These are phyloP conservation scores for Cystobasidium pallidum DNA, from an alignment of 1,284 basidiomycete genomes.

Conservation along the genomic window DNA sequence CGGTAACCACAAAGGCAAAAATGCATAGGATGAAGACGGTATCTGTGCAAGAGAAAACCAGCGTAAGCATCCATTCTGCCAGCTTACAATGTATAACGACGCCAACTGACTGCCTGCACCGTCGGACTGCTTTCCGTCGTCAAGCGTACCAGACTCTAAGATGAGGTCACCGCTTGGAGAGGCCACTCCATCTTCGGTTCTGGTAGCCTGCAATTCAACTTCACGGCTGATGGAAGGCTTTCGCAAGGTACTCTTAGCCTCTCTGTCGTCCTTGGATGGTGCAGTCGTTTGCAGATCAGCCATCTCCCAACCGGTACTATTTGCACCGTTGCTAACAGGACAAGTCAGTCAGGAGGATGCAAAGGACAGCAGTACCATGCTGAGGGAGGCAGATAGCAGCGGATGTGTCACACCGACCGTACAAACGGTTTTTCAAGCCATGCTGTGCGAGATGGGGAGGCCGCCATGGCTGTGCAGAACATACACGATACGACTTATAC, in stretches of 20 bases:
- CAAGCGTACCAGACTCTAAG: not conserved
- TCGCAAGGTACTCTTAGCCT: not conserved
- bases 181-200: not conserved
- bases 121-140: not conserved
- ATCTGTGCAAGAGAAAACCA: conserved; percentile 15
- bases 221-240: not conserved
- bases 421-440: not conserved
- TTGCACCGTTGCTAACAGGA: not conserved
- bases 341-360: not conserved
- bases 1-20: conserved; percentile 32
- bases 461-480: not conserved
- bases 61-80: too few relatives aligned
- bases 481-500: not conserved
- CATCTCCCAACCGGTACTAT: not conserved
- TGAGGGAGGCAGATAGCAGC: not conserved
- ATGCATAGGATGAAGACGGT: conserved; percentile 42
- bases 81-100: too few relatives aligned
- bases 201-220: not conserved
- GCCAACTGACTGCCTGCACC: not conserved
- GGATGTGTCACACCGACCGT: not conserved
- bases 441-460: not conserved
- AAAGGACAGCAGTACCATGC: not conserved
- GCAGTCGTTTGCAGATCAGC: conserved; percentile 19
- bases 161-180: not conserved
- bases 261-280: not conserved